phyloP scores from a whole-genome alignment of 495 filamentous ascomycete genomes.

The Xylaria castorea region DNA sequence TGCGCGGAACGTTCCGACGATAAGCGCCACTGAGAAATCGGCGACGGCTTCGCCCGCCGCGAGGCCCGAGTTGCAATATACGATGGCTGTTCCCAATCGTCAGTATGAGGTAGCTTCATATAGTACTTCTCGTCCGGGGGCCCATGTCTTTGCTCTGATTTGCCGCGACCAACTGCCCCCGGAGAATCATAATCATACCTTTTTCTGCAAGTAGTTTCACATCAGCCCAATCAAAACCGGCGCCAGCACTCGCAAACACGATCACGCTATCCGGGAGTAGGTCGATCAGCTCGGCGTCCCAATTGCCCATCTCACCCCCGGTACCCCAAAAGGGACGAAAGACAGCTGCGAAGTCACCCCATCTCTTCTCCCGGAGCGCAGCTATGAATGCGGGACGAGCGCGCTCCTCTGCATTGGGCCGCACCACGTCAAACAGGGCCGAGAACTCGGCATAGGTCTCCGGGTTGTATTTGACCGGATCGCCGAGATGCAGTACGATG shows the following conservation, averaged over 20 bases:
- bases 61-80: constrained; percentile 73
- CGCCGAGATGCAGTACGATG: constrained; percentile 71
- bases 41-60: constrained; percentile 73
- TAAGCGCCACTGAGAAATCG: constrained; percentile 67
- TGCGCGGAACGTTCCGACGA: constrained; percentile 69
- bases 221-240: constrained; percentile 81
- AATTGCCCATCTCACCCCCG: constrained; percentile 77
- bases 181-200: constrained; percentile 54
- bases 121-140: background rate
- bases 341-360: constrained; percentile 75
- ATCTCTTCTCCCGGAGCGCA: constrained; percentile 67
- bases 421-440: constrained; percentile 64
- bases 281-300: constrained; percentile 73
- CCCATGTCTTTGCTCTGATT: background rate
- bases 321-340: constrained; percentile 78
- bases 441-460: constrained; percentile 62
- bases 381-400: constrained; percentile 64
- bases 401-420: constrained; percentile 57
- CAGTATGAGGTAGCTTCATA: background rate
- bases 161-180: background rate
- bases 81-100: constrained; percentile 56
- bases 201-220: constrained; percentile 68
- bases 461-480: constrained; percentile 71
- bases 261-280: constrained; percentile 69
- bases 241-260: constrained; percentile 75